Percentiles rank a stretch among this genome's conserved stretches.
These are phyloP conservation scores for Sporothrix humicola DNA, from an alignment of 2,329 filamentous ascomycete genomes.

Conservation along the genomic window DNA sequence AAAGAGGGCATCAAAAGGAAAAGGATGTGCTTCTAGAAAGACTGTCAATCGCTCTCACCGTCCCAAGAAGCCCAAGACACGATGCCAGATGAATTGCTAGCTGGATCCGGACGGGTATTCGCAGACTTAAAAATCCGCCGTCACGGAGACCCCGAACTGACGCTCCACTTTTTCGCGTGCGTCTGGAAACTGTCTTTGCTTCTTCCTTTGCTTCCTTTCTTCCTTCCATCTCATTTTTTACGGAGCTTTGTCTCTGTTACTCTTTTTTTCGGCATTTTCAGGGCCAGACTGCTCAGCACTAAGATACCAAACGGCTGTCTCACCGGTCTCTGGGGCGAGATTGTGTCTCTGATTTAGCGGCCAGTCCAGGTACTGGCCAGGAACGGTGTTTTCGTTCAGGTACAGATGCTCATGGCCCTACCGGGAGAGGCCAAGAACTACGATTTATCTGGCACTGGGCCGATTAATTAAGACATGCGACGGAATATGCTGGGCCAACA, in stretches of 20 bases:
- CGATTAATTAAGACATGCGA: no score
- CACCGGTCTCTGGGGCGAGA: conserved; percentile 4
- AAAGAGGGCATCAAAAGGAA: background rate
- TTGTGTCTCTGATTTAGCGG: conserved; percentile 7
- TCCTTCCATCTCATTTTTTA: background rate
- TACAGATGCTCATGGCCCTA: background rate
- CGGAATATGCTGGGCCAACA: background rate
- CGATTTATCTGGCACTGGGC: no score
- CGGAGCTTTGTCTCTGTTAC: background rate
- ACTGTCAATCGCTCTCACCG: background rate
- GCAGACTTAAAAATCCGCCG: background rate
- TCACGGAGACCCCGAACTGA: conserved; percentile 24
- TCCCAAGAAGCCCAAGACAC: conserved; percentile 5
- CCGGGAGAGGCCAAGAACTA: background rate
- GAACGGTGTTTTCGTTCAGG: background rate
- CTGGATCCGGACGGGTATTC: background rate
- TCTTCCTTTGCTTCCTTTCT: background rate
- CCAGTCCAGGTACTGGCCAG: background rate
- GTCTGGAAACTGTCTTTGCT: background rate
- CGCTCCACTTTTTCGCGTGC: conserved; percentile 12
- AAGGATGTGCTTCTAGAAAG: background rate
- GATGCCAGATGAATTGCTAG: background rate
- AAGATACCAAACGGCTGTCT: conserved; percentile 7
- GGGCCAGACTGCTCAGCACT: background rate
- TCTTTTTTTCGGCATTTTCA: background rate